Percentiles rank a stretch among this genome's conserved stretches.
Conservation (phyloP, 805 yeast genomes). For the Candida glaebosa region DNA sequence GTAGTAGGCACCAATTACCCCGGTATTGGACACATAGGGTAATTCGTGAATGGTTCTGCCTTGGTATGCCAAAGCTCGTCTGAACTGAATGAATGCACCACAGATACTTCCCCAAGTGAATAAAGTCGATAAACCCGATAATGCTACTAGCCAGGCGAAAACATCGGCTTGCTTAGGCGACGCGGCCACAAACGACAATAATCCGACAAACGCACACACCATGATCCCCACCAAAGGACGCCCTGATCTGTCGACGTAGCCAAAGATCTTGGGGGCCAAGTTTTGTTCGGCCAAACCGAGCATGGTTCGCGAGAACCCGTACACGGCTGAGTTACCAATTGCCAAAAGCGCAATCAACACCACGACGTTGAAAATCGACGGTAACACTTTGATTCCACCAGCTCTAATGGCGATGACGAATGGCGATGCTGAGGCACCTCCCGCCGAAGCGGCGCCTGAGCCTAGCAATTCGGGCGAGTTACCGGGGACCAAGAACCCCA, state of each 20-base stretch:
- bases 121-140: slow-evolving; percentile 33
- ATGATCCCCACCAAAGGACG: slow-evolving; percentile 38
- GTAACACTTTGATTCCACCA: slow-evolving; percentile 40
- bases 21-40: slow-evolving; percentile 53
- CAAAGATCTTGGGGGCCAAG: slow-evolving; percentile 32
- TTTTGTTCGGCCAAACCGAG: slow-evolving; percentile 39
- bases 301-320: slow-evolving; percentile 40
- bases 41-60: slow-evolving; percentile 45
- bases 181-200: slow-evolving; percentile 39
- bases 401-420: slow-evolving; percentile 41
- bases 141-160: slow-evolving; percentile 33
- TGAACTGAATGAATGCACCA: slow-evolving; percentile 30
- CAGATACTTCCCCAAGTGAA: slow-evolving; percentile 35
- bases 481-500: slow-evolving; percentile 38
- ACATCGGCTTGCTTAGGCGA: slow-evolving; percentile 34
- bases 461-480: slow-evolving; percentile 23
- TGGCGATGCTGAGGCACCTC: slow-evolving; percentile 35
- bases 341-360: slow-evolving; percentile 39
- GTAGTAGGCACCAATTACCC: slow-evolving; percentile 29
- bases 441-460: slow-evolving; percentile 13
- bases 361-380: slow-evolving; percentile 41
- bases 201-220: slow-evolving; percentile 30
- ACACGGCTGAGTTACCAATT: slow-evolving; percentile 42
- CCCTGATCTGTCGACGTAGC: slow-evolving; percentile 37
- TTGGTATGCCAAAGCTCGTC: slow-evolving; percentile 28